These are phyloP conservation scores for Trichoderma aggressivum DNA, from an alignment of 2,329 filamentous ascomycete genomes.

Conservation along the genomic window DNA sequence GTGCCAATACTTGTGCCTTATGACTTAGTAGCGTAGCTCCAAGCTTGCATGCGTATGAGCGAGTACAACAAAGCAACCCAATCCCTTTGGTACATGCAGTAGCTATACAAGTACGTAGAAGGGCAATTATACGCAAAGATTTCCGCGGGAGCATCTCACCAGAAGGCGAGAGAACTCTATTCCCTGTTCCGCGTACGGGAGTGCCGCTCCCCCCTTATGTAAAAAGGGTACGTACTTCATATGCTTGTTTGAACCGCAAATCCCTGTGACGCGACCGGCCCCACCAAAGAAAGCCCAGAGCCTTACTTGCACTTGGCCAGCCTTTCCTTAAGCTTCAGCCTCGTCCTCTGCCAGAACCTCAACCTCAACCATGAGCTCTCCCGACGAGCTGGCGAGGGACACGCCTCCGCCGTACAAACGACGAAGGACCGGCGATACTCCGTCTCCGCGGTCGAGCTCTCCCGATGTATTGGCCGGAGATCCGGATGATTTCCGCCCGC, in stretches of 20 bases:
- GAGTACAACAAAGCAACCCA: neutral
- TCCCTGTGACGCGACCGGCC: conserved; percentile 12
- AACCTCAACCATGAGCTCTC: conserved; percentile 30
- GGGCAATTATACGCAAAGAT: neutral
- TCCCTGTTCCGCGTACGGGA: neutral
- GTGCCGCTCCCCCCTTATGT: neutral
- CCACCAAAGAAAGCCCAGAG: conserved; percentile 19
- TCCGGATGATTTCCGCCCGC: conserved; percentile 7
- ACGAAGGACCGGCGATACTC: conserved; percentile 32
- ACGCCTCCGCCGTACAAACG: conserved; percentile 32
- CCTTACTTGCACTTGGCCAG: conserved; percentile 7
- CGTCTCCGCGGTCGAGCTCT: conserved; percentile 28
- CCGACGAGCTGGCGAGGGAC: conserved; percentile 26
- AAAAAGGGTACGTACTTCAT: neutral
- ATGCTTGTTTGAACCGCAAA: neutral
- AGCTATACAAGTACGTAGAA: neutral
- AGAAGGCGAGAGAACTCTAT: neutral
- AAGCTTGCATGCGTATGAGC: neutral
- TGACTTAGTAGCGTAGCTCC: neutral
- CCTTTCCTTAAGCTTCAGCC: conserved; percentile 18
- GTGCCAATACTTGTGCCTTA: neutral
- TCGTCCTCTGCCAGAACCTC: conserved; percentile 9
- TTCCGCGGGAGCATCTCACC: neutral
- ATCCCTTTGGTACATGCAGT: neutral
- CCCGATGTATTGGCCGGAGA: conserved; percentile 23